Evolutionary conservation across 2,329 filamentous ascomycete species (phyloP).

Genomic region (Zymoseptoria tritici): DNA sequence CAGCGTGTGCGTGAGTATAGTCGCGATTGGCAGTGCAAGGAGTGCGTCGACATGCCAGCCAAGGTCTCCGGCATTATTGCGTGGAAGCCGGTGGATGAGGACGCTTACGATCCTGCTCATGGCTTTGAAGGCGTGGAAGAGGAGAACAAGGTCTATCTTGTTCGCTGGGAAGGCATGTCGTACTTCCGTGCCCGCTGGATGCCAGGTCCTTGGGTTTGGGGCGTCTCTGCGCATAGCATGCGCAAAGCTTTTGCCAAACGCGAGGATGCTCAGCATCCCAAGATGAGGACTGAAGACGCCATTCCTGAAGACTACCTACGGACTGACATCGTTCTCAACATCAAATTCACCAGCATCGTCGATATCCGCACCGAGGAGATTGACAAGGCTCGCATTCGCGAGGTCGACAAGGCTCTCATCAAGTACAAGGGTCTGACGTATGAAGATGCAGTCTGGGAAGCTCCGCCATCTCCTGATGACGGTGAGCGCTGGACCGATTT

Average conservation of each 20-base stretch:
- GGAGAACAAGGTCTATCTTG: slow-evolving; percentile 80
- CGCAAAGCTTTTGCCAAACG: slow-evolving; percentile 69
- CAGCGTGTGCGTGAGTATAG: slow-evolving; percentile 66
- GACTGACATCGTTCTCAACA: slow-evolving; percentile 81
- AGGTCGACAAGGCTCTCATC: slow-evolving; percentile 68
- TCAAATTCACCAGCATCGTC: slow-evolving; percentile 57
- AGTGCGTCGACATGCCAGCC: slow-evolving; percentile 57
- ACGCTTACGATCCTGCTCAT: slow-evolving; percentile 47
- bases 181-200: slow-evolving; percentile 82
- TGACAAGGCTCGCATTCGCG: slow-evolving; percentile 62
- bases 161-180: slow-evolving; percentile 78
- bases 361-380: slow-evolving; percentile 56
- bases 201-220: slow-evolving; percentile 82
- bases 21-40: slow-evolving; percentile 68
- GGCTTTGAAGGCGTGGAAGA: slow-evolving; percentile 54
- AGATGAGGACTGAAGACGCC: slow-evolving; percentile 66
- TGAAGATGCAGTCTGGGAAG: slow-evolving; percentile 85
- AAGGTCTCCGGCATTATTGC: slow-evolving; percentile 77
- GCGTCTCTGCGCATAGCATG: slow-evolving; percentile 56
- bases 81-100: slow-evolving; percentile 66
- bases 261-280: slow-evolving; percentile 54
- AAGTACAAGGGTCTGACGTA: slow-evolving; percentile 92
- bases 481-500: slow-evolving; percentile 72
- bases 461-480: slow-evolving; percentile 59
- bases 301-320: slow-evolving; percentile 81